Evolutionary conservation across 2,329 filamentous ascomycete species (phyloP).

Genomic region (Aspergillus neotritici): DNA sequence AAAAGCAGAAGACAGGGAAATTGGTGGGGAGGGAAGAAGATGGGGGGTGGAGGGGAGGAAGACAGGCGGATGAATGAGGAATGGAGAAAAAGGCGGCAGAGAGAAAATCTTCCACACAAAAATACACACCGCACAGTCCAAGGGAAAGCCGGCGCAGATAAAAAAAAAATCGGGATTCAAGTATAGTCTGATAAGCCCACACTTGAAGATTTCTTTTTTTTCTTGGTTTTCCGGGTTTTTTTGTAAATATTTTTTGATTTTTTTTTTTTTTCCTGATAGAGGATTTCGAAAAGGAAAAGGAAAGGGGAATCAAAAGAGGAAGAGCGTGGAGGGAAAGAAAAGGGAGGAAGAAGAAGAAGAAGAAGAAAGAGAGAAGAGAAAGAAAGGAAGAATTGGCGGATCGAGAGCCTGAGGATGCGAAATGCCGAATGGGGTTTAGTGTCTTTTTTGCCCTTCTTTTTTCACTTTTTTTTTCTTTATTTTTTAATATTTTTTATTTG

Average conservation of each 20-base stretch:
- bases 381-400: slow-evolving; percentile 17
- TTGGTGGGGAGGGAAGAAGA: slow-evolving; percentile 5
- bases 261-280: slow-evolving; percentile 27
- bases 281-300: slow-evolving; percentile 29
- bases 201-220: slow-evolving; percentile 31
- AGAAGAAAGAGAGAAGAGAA: slow-evolving; percentile 23
- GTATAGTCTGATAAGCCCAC: slow-evolving; percentile 8
- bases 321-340: slow-evolving; percentile 20
- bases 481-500: slow-evolving; percentile 14
- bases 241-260: slow-evolving; percentile 24
- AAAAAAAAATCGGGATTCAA: slow-evolving; percentile 10
- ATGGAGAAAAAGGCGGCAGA: slow-evolving; percentile 16
- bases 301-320: slow-evolving; percentile 19
- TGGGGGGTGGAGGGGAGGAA: background rate
- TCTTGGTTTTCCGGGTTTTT: slow-evolving; percentile 39
- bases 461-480: slow-evolving; percentile 17
- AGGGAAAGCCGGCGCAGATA: background rate
- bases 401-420: too few relatives aligned
- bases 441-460: slow-evolving; percentile 5
- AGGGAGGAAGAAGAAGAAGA: slow-evolving; percentile 18
- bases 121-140: slow-evolving; percentile 31
- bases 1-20: slow-evolving; percentile 9
- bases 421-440: background rate
- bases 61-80: too few relatives aligned
- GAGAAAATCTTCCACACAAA: slow-evolving; percentile 22